These are phyloP conservation scores for Gyromitra esculenta DNA, from an alignment of 2,329 filamentous ascomycete genomes.

Conservation along the genomic window DNA sequence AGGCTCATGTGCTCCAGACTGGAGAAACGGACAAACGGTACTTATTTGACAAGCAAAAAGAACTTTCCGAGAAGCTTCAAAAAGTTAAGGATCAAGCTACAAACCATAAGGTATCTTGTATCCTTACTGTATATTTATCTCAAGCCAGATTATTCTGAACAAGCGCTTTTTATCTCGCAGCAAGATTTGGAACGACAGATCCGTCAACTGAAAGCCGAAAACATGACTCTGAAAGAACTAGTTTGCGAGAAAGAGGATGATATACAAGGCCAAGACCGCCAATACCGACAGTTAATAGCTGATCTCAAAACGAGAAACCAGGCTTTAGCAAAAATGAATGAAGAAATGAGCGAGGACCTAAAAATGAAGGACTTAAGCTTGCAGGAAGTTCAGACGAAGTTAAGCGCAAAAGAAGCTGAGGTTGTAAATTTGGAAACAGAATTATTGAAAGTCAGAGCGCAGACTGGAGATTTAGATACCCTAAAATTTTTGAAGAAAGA, in stretches of 20 bases:
- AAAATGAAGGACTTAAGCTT: constrained; percentile 68
- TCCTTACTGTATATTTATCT: not conserved
- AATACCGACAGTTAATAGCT: constrained; percentile 68
- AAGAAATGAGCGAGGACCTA: constrained; percentile 65
- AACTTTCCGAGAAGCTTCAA: constrained; percentile 69
- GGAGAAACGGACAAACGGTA: constrained; percentile 54
- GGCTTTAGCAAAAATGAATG: constrained; percentile 67
- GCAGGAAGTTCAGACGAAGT: constrained; percentile 71
- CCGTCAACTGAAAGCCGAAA: constrained; percentile 66
- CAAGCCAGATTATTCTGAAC: constrained; percentile 4
- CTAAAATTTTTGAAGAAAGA: constrained; percentile 86
- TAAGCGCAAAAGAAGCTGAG: constrained; percentile 75
- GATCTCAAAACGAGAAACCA: constrained; percentile 71
- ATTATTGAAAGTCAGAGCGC: constrained; percentile 81
- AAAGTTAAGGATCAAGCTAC: constrained; percentile 63
- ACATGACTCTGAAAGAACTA: constrained; percentile 66
- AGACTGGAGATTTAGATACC: constrained; percentile 86
- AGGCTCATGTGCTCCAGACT: constrained; percentile 65
- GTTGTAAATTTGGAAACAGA: constrained; percentile 82
- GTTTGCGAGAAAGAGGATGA: constrained; percentile 73
- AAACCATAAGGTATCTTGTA: constrained; percentile 45
- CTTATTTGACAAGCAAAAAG: constrained; percentile 60
- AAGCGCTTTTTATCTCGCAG: constrained; percentile 15
- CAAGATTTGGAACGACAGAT: constrained; percentile 61
- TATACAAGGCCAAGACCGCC: constrained; percentile 74